Evolutionary conservation across 2,329 filamentous ascomycete species (phyloP), one percentile per base, ranked within the genome.

Genomic region (Aureobasidium melanogenum): DNA sequence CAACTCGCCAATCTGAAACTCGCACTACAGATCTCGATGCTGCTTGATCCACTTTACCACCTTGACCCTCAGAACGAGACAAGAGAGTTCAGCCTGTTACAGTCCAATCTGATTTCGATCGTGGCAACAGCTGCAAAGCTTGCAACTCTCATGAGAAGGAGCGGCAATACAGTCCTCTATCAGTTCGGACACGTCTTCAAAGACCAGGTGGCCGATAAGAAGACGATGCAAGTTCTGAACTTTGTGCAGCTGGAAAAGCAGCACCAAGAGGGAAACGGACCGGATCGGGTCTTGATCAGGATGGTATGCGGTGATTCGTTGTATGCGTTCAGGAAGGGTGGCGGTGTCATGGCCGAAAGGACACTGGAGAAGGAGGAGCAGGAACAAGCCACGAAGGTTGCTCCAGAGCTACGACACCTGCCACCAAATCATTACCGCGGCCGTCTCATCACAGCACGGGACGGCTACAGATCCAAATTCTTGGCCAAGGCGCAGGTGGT

Each of bases 171-270:
- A 2, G 66, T 66, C 15, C 61, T 71, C 26, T 72, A 69, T 63
- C 67, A 70, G 63, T 71, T 68, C 63, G 62, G 67, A 22, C 65
- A 68, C 8, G 65, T 68, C 0, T 71, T 70, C 69, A 72, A 72
- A 44, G 69, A 71, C 44, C 67, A 69, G 58, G 67, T 67, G 34
- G 71, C 69, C 52, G 67, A 70, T 26, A 67, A 65, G 1, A 62
- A 55, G 1, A 64, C 66, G 36, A 71, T 71, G 69, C 67, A 69
- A 32, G 65, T 65, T 24, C 46, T 63, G 47, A 72, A 72, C 51
- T 60, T 69, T 30, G 39, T 48, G 6, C 39, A 64, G 22, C 68
- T 71, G 67, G 65, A n/a, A 14, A 14, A 24, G 7, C 30, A 57
- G 22, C 17, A 68, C 46, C 34, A 52, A 17, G 54, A 55, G 19